These are phyloP conservation scores for Claviceps humidiphila DNA, from an alignment of 2,329 filamentous ascomycete genomes.

Conservation along the genomic window DNA sequence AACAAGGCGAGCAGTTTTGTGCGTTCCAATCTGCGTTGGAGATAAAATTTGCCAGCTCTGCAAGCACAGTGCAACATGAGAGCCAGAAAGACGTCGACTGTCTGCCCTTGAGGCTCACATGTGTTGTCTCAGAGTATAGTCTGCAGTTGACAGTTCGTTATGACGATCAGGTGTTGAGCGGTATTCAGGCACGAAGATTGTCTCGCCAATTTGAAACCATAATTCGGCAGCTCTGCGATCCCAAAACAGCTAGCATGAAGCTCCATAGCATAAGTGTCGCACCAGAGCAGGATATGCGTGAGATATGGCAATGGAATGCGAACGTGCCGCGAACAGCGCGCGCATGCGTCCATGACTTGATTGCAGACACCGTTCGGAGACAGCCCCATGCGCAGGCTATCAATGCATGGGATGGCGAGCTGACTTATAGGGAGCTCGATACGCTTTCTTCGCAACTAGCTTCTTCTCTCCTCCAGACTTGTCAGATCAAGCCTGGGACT, in stretches of 20 bases:
- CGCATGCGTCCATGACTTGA: slow-evolving; percentile 33
- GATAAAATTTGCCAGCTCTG: too few species aligned
- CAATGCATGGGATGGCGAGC: slow-evolving; percentile 35
- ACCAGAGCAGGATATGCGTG: not conserved
- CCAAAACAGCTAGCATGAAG: too few species aligned
- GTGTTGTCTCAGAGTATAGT: not conserved
- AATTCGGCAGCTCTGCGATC: not conserved
- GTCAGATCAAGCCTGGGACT: slow-evolving; percentile 25
- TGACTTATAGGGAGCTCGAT: slow-evolving; percentile 34
- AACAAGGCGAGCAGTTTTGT: too few species aligned
- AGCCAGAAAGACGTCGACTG: too few species aligned
- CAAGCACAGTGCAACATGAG: too few species aligned
- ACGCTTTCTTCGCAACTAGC: slow-evolving; percentile 28
- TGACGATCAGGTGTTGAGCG: not conserved
- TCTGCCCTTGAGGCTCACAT: too few species aligned
- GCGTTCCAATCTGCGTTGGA: too few species aligned
- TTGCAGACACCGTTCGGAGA: slow-evolving; percentile 23
- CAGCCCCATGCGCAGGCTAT: slow-evolving; percentile 29
- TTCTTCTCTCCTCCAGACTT: slow-evolving; percentile 18
- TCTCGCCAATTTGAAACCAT: not conserved
- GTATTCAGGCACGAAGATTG: not conserved
- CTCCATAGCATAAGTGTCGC: not conserved
- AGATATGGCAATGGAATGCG: slow-evolving; percentile 33
- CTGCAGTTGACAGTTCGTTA: not conserved
- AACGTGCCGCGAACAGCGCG: slow-evolving; percentile 25